phyloP scores from a whole-genome alignment of 805 yeast genomes.

The Candida adriatica region DNA sequence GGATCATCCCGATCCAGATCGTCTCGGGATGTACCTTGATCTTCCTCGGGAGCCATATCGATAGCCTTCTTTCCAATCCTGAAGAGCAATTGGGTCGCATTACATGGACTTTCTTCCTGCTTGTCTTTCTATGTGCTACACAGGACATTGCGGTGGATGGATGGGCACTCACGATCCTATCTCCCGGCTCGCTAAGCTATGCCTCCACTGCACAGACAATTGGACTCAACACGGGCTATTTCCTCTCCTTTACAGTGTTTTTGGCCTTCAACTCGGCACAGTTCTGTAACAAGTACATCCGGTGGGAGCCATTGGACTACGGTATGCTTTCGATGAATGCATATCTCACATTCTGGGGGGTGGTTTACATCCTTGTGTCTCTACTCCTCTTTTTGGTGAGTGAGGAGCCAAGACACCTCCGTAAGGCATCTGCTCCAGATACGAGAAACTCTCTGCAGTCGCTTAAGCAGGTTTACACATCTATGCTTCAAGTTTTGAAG shows the following conservation, averaged over 20 bases:
- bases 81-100: constrained; percentile 43
- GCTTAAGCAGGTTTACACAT: constrained; percentile 48
- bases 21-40: constrained; percentile 67
- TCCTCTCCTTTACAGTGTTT: constrained; percentile 84
- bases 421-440: constrained; percentile 24
- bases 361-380: constrained; percentile 63
- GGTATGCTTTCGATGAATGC: constrained; percentile 71
- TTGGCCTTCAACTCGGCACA: constrained; percentile 87
- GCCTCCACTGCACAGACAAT: constrained; percentile 98
- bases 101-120: constrained; percentile 63
- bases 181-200: constrained; percentile 71
- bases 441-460: constrained; percentile 17
- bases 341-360: constrained; percentile 75
- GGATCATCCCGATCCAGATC: constrained; percentile 92
- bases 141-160: constrained; percentile 99
- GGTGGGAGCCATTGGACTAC: constrained; percentile 48
- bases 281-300: constrained; percentile 79
- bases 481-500: constrained; percentile 65
- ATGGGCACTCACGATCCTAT: constrained; percentile 90
- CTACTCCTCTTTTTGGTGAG: constrained; percentile 51
- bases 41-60: constrained; percentile 54
- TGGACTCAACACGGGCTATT: constrained; percentile 91
- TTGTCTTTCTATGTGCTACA: constrained; percentile 89
- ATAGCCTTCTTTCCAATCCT: constrained; percentile 42
- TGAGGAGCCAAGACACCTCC: constrained; percentile 60